Percentiles rank a stretch among this genome's conserved stretches.
Evolutionary conservation across 306 rosid genomes (phyloP).

Genomic region (Sphenostylis stenocarpa): DNA sequence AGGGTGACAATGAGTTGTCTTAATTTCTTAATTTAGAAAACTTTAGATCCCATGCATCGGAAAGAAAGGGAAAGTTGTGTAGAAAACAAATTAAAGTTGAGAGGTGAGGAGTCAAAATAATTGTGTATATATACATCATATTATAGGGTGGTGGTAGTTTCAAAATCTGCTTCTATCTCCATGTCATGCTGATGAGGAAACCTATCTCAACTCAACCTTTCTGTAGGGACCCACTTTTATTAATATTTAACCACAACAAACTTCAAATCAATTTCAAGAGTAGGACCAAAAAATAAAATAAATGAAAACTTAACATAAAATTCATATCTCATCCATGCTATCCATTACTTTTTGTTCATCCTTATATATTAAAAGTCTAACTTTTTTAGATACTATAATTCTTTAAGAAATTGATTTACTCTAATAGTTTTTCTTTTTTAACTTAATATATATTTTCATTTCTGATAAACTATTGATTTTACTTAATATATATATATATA

Average conservation of each 20-base stretch:
- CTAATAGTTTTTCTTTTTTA: too few relatives aligned
- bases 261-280: slow-evolving; percentile 15
- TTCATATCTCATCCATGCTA: neutral
- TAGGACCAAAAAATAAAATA: neutral
- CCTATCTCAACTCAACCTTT: slow-evolving; percentile 36
- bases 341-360: neutral
- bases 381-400: too few relatives aligned
- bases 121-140: neutral
- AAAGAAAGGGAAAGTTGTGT: slow-evolving; percentile 16
- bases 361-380: too few relatives aligned
- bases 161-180: slow-evolving; percentile 25
- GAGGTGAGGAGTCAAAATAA: slow-evolving; percentile 27
- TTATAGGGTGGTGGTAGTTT: neutral
- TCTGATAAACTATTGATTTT: too few relatives aligned
- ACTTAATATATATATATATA: too few relatives aligned
- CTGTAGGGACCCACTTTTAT: slow-evolving; percentile 35
- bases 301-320: neutral
- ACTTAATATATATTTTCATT: too few relatives aligned
- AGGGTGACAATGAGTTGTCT: slow-evolving; percentile 19
- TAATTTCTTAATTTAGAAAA: slow-evolving; percentile 27
- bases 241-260: slow-evolving; percentile 30
- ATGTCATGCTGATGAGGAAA: slow-evolving; percentile 39
- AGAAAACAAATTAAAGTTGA: slow-evolving; percentile 15
- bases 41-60: slow-evolving; percentile 19
- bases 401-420: too few relatives aligned